Evolutionary conservation across 345 rosid species (phyloP).

Genomic region (Eucalyptus sp.): DNA sequence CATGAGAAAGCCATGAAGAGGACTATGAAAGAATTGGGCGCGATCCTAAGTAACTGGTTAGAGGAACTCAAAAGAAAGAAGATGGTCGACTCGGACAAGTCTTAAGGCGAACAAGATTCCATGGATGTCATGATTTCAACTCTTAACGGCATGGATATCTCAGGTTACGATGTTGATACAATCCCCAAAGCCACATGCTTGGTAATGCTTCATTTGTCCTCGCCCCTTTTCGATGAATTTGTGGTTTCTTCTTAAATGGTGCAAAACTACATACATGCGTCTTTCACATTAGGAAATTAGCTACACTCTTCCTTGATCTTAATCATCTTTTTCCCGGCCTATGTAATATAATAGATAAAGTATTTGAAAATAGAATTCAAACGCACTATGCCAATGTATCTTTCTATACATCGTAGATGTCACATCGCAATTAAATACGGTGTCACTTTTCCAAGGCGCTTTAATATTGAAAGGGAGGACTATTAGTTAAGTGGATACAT

Average conservation of each 20-base stretch:
- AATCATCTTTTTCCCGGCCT: background rate
- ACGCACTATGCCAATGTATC: background rate
- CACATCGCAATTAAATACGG: background rate
- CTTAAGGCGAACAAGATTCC: background rate
- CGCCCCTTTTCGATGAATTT: background rate
- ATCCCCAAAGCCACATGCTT: background rate
- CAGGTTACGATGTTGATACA: background rate
- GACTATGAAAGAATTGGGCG: background rate
- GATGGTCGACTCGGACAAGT: background rate
- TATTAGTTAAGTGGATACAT: background rate
- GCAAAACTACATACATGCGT: background rate
- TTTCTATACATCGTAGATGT: background rate
- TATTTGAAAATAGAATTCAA: background rate
- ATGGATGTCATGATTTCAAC: constrained; percentile 1
- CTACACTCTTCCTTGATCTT: background rate
- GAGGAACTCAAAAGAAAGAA: constrained; percentile 3
- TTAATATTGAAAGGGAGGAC: background rate
- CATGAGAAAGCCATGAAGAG: constrained; percentile 12
- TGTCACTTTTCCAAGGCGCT: background rate
- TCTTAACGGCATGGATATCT: background rate
- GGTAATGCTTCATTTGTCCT: background rate
- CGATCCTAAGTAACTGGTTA: background rate
- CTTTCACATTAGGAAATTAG: background rate
- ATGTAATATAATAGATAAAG: background rate
- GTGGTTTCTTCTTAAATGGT: background rate